Percentiles rank a stretch among this genome's conserved stretches.
Conservation (phyloP, 495 filamentous ascomycete species). For the Neurospora sp. region DNA sequence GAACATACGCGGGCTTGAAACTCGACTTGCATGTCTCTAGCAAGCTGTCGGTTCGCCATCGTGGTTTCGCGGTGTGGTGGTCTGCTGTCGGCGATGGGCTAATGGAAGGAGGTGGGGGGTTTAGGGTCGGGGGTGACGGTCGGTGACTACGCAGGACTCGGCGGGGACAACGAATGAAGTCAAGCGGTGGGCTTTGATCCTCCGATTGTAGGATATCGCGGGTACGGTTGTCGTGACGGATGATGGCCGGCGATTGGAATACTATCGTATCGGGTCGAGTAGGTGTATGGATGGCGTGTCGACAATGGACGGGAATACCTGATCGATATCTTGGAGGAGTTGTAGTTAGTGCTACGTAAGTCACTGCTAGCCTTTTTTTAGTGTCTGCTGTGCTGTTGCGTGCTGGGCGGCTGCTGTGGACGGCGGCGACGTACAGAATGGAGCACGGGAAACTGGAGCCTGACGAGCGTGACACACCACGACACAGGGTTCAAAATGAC, state of each 20-base stretch:
- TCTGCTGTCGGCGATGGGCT: neutral
- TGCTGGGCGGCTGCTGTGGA: neutral
- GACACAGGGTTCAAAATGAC: neutral
- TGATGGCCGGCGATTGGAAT: neutral
- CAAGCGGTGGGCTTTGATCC: neutral
- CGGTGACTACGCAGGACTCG: neutral
- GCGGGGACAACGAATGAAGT: neutral
- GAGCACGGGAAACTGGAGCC: neutral
- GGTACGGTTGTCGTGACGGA: neutral
- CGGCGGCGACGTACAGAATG: neutral
- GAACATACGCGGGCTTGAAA: conserved; percentile 39
- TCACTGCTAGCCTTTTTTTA: neutral
- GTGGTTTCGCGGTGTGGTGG: conserved; percentile 7
- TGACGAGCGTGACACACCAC: neutral
- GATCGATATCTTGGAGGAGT: neutral
- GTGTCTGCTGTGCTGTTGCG: neutral
- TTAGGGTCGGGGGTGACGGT: conserved; percentile 6
- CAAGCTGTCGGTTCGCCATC: conserved; percentile 43
- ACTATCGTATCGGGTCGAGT: neutral
- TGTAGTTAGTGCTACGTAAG: neutral
- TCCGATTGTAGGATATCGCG: neutral
- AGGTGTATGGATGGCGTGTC: neutral
- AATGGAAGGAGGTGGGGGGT: conserved; percentile 1
- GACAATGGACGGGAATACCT: neutral
- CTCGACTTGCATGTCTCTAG: conserved; percentile 41